Base-by-base conservation (phyloP, 495 filamentous ascomycete species). In the Xanthoparmelia taractica region DNA sequence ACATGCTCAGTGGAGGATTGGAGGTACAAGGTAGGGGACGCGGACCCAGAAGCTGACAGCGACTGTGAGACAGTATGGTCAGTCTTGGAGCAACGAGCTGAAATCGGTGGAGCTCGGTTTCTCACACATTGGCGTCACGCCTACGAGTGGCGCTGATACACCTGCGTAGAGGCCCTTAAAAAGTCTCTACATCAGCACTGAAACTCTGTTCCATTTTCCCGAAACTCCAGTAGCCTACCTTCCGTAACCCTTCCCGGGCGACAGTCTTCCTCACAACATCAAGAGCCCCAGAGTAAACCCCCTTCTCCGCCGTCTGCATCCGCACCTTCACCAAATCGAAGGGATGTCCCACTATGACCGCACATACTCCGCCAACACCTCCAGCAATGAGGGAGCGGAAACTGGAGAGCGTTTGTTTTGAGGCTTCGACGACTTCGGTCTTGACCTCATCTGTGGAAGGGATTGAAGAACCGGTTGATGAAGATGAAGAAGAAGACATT, bases 51-150 rank as follows among this genome's bases (percentile, higher is more conserved):
- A 98, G 73, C 91, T 96, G 56, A 98, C 92, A 70, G 94, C 94
- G 77, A 97, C 92, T 97, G 62, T 58, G 47, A 29, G 62, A 55
- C 47, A 17, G 29, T 29, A 41, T 20, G 37, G 55, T 47, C 45
- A 40, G 45, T 13, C 18, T n/a, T 33, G 25, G 18, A 10, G 8
- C 15, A n/a, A 41, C 11, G 25, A 33, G 25, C 13, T n/a, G 29
- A 29, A 45, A 33, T 27, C 11, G 36, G 48, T 23, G 40, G 27
- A 65, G 82, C 4, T 40, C 7, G 13, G 13, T 18, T 4, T 54
- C 90, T 79, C 85, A 96, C 93, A 98, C 95, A 97, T 97, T 37
- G 94, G 94, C 64, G 94, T 97, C 25, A 98, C 94, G 47, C 95
- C 94, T 15, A 96, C 87, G 65, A 98, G 77, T 47, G 94, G 95